Conservation (phyloP, 805 yeast species). For the Isabelozyma gotoi region DNA sequence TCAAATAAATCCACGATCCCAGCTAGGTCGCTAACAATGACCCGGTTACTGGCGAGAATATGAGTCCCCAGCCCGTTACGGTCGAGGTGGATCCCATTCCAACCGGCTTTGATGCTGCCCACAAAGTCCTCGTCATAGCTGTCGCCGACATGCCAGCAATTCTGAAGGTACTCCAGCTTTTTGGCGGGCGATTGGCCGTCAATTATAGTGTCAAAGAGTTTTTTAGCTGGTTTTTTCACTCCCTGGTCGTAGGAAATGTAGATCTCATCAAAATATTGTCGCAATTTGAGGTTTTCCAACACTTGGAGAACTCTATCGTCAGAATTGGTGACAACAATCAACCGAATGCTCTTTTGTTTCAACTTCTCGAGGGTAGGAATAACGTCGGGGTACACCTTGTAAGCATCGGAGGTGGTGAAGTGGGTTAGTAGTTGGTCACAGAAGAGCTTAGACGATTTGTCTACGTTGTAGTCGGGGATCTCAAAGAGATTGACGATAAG, state of each 20-base stretch:
- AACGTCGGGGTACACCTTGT: conserved; percentile 55
- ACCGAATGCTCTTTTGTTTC: conserved; percentile 24
- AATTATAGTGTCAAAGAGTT: conserved; percentile 41
- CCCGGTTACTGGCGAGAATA: neutral
- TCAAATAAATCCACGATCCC: neutral
- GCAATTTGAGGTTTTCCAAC: conserved; percentile 46
- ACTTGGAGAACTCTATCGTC: conserved; percentile 53
- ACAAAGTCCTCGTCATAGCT: conserved; percentile 52
- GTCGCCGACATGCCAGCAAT: conserved; percentile 70
- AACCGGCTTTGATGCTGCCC: conserved; percentile 55
- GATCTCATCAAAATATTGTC: conserved; percentile 39
- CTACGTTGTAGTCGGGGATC: conserved; percentile 20
- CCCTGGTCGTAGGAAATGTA: conserved; percentile 61
- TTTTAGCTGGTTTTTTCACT: conserved; percentile 49
- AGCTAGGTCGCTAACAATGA: neutral
- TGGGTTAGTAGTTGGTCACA: conserved; percentile 44
- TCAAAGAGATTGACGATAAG: conserved; percentile 46
- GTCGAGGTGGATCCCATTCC: conserved; percentile 60
- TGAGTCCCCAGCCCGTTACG: conserved; percentile 23
- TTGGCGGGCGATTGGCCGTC: conserved; percentile 10
- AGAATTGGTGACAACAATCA: conserved; percentile 59
- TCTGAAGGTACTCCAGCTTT: conserved; percentile 13
- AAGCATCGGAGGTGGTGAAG: conserved; percentile 54
- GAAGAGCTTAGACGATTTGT: conserved; percentile 31
- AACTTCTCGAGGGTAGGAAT: conserved; percentile 40